Evolutionary conservation across 148 eudicot species (phyloP).

Genomic region (Cornus suecica): DNA sequence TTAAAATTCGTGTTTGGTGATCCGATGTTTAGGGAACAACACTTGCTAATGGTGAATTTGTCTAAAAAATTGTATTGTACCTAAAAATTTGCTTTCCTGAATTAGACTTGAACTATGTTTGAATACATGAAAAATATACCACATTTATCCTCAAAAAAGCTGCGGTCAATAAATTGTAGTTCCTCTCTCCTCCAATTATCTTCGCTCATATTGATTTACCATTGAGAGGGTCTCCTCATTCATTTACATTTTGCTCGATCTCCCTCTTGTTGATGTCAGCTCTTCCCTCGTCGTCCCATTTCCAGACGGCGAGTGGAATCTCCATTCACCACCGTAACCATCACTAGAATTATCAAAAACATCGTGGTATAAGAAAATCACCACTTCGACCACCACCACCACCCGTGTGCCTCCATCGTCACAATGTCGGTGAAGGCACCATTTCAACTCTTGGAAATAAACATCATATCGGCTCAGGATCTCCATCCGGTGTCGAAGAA

Average conservation of each 20-base stretch:
- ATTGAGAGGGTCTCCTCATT: slow-evolving; percentile 9
- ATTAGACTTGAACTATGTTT: neutral
- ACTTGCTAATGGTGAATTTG: too few species aligned
- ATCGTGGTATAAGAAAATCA: neutral
- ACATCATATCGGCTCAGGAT: slow-evolving; percentile 70
- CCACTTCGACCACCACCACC: neutral
- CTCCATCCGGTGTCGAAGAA: slow-evolving; percentile 40
- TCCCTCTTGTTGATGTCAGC: neutral
- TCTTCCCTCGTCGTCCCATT: slow-evolving; percentile 36
- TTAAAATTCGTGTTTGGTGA: too few species aligned
- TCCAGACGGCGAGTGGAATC: slow-evolving; percentile 29
- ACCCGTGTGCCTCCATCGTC: neutral
- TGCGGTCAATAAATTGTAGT: neutral
- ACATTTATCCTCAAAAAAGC: neutral
- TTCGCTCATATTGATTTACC: slow-evolving; percentile 11
- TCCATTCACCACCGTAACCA: neutral
- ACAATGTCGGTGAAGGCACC: slow-evolving; percentile 32
- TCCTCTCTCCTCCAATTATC: neutral
- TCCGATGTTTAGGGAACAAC: too few species aligned
- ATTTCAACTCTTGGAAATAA: slow-evolving; percentile 58
- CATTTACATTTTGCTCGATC: neutral
- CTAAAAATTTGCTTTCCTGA: too few species aligned
- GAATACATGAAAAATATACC: neutral
- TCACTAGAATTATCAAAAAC: neutral
- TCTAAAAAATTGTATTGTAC: too few species aligned